Percentiles rank a stretch among this genome's conserved stretches.
These are phyloP conservation scores for Dothidotthia symphoricarpi DNA, from an alignment of 2,329 filamentous ascomycete genomes.

Conservation along the genomic window DNA sequence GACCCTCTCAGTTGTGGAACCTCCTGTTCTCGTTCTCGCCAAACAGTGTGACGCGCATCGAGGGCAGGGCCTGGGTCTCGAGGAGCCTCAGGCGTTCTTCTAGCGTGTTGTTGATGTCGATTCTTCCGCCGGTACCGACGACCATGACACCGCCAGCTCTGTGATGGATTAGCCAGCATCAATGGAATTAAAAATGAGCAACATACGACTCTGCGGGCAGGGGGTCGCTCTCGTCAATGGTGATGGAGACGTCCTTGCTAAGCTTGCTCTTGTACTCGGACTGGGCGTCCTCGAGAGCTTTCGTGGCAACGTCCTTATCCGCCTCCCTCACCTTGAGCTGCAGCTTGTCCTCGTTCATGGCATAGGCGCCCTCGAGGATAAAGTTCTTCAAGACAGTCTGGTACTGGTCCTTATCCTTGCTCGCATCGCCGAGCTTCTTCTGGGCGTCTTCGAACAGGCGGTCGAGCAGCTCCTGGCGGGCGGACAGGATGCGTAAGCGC, in stretches of 20 bases:
- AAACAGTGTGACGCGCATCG: conserved; percentile 82
- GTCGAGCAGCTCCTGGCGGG: conserved; percentile 88
- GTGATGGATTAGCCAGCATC: conserved; percentile 13
- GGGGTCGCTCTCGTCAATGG: conserved; percentile 74
- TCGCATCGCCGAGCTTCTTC: conserved; percentile 65
- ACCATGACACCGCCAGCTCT: conserved; percentile 83
- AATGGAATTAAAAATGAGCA: background rate
- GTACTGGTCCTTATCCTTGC: conserved; percentile 73
- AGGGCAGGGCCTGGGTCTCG: conserved; percentile 79
- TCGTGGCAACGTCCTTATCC: conserved; percentile 73
- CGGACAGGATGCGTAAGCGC: conserved; percentile 79
- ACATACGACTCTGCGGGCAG: conserved; percentile 81
- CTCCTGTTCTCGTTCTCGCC: conserved; percentile 93
- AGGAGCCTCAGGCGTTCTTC: conserved; percentile 85
- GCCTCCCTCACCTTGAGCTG: conserved; percentile 73
- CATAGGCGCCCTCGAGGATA: conserved; percentile 86
- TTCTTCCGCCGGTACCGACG: conserved; percentile 82
- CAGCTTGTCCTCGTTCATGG: conserved; percentile 76
- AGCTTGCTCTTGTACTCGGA: conserved; percentile 80
- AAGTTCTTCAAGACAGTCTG: conserved; percentile 72
- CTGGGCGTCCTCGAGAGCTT: conserved; percentile 72
- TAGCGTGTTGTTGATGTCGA: conserved; percentile 98
- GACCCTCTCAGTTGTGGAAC: conserved; percentile 82
- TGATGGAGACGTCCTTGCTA: conserved; percentile 66
- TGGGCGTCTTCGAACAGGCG: conserved; percentile 79